Percentiles rank a stretch among this genome's conserved stretches.
These are phyloP conservation scores for Epichloe festucae DNA, from an alignment of 2,329 filamentous ascomycete species.

Conservation along the genomic window DNA sequence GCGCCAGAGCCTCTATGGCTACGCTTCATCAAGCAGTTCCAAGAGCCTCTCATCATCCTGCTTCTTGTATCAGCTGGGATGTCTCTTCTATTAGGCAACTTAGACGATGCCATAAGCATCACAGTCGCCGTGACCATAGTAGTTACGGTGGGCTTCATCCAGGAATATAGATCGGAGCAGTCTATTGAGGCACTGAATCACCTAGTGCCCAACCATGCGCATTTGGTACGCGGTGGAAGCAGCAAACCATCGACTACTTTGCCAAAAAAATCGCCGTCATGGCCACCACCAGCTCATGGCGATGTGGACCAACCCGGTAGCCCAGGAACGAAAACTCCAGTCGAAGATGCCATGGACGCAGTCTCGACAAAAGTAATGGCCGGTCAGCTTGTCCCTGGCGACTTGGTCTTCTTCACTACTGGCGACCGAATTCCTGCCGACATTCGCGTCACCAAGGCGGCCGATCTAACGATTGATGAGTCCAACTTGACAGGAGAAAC, in stretches of 20 bases:
- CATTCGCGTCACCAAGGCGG: constrained; percentile 80
- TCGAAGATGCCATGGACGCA: constrained; percentile 52
- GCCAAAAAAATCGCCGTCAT: constrained; percentile 28
- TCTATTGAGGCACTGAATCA: constrained; percentile 91
- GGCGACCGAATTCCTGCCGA: constrained; percentile 95
- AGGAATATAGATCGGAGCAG: constrained; percentile 96
- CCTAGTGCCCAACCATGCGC: constrained; percentile 87
- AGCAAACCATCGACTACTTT: constrained; percentile 19
- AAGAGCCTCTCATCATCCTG: constrained; percentile 88
- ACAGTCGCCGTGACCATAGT: constrained; percentile 94
- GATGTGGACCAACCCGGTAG: constrained; percentile 29
- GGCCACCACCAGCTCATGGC: constrained; percentile 33
- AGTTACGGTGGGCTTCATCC: constrained; percentile 87
- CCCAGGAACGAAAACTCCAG: constrained; percentile 43
- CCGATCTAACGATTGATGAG: constrained; percentile 86
- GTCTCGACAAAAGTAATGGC: constrained; percentile 78
- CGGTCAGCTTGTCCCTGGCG: constrained; percentile 75
- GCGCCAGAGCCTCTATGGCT: constrained; percentile 90
- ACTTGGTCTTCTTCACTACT: constrained; percentile 86
- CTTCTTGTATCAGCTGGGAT: constrained; percentile 78
- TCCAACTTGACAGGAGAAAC: constrained; percentile 97
- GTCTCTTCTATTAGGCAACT: constrained; percentile 83
- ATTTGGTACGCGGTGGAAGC: constrained; percentile 61
- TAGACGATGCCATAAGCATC: constrained; percentile 91
- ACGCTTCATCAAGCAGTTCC: constrained; percentile 91